Evolutionary conservation across 2,329 filamentous ascomycete genomes (phyloP).

Genomic region (Penicillium glabrum): DNA sequence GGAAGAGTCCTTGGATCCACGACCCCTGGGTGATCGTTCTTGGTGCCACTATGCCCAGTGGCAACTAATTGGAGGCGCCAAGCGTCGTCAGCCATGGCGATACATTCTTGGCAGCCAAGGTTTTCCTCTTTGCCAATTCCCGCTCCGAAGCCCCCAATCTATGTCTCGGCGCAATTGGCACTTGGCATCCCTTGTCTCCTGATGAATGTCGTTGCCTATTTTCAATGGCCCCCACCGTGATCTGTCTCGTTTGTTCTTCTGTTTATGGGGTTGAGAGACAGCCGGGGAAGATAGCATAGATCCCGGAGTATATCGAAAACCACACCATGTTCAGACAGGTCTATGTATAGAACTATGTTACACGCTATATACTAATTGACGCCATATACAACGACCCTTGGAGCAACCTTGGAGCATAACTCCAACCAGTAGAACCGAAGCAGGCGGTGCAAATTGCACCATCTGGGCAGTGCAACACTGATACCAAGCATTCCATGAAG

Average conservation of each 20-base stretch:
- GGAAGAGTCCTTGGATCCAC: not conserved
- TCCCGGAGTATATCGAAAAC: not conserved
- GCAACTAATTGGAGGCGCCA: conserved; percentile 12
- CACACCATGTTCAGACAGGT: not conserved
- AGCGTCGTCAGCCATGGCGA: conserved; percentile 17
- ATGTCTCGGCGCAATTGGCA: conserved; percentile 13
- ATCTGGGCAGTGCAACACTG: not conserved
- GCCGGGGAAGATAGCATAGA: not conserved
- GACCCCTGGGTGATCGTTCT: not conserved
- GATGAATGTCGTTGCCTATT: not conserved
- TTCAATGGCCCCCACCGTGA: not conserved
- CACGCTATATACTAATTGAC: not conserved
- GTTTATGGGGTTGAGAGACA: not conserved
- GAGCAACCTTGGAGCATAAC: too few relatives aligned
- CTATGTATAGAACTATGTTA: not conserved
- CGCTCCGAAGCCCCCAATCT: conserved; percentile 21
- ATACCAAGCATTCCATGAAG: not conserved
- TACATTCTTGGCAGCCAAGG: conserved; percentile 28
- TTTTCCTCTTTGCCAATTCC: conserved; percentile 27
- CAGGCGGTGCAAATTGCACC: not conserved
- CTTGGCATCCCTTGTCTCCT: conserved; percentile 5
- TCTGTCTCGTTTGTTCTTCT: not conserved
- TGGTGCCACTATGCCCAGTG: not conserved
- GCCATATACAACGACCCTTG: not conserved
- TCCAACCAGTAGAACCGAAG: not conserved